phyloP scores from a whole-genome alignment of 768 basidiomycete species.

The Boletus vinaceobasis region DNA sequence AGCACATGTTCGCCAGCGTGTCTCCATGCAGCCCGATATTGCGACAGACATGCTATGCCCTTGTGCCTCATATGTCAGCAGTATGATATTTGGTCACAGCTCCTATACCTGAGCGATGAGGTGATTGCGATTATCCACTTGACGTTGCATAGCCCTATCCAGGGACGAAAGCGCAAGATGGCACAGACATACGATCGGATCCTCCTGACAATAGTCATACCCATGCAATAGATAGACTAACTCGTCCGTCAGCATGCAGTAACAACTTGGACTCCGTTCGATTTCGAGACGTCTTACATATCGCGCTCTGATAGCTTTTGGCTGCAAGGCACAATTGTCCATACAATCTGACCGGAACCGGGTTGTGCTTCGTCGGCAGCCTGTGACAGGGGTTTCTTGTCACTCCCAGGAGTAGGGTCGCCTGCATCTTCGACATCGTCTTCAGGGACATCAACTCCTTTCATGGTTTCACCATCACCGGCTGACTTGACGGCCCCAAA shows the following conservation, averaged over 20 bases:
- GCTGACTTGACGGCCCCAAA: slow-evolving; percentile 29
- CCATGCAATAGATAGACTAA: slow-evolving; percentile 64
- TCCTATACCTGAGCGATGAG: slow-evolving; percentile 41
- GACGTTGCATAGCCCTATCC: slow-evolving; percentile 89
- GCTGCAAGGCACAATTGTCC: slow-evolving; percentile 79
- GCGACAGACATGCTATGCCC: slow-evolving; percentile 80
- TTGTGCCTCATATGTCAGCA: slow-evolving; percentile 27
- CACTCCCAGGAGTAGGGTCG: slow-evolving; percentile 12
- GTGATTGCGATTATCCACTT: slow-evolving; percentile 92
- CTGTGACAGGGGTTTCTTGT: slow-evolving; percentile 23
- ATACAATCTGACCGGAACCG: slow-evolving; percentile 67
- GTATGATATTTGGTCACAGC: not conserved
- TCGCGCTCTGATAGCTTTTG: slow-evolving; percentile 85
- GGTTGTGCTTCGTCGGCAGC: slow-evolving; percentile 46
- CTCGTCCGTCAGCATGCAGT: not conserved
- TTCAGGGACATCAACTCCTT: slow-evolving; percentile 21
- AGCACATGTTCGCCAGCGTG: slow-evolving; percentile 36
- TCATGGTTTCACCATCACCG: slow-evolving; percentile 17
- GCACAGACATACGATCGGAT: slow-evolving; percentile 83
- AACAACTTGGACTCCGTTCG: not conserved
- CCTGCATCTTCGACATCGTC: slow-evolving; percentile 33
- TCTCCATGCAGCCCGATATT: slow-evolving; percentile 65
- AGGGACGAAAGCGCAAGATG: slow-evolving; percentile 80
- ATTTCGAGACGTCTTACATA: slow-evolving; percentile 57
- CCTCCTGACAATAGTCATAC: slow-evolving; percentile 79